These are phyloP conservation scores for Seiridium cupressi DNA, from an alignment of 2,329 filamentous ascomycete genomes.

Conservation along the genomic window DNA sequence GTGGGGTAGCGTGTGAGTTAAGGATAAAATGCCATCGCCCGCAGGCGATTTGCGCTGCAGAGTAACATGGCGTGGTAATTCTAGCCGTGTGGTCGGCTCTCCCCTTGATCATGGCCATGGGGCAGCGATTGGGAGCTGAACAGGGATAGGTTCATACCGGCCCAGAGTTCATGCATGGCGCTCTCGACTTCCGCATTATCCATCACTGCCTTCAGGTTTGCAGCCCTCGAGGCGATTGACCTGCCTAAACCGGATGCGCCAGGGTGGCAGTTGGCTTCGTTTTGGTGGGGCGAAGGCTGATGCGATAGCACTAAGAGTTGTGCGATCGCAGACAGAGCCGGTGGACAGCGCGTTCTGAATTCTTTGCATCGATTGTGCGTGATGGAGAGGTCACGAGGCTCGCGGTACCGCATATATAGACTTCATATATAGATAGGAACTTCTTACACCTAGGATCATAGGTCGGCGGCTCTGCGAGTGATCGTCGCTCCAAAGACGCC, in stretches of 20 bases:
- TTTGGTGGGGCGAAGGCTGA: conserved; percentile 2
- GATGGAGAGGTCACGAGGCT: too few relatives aligned
- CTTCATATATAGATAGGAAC: too few relatives aligned
- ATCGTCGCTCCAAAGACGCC: too few relatives aligned
- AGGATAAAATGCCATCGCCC: background rate
- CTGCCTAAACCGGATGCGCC: conserved; percentile 22
- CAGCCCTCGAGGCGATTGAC: conserved; percentile 15
- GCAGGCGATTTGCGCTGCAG: background rate
- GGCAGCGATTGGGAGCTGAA: too few relatives aligned
- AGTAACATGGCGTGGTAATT: background rate
- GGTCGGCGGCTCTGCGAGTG: too few relatives aligned
- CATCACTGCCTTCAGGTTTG: conserved; percentile 8
- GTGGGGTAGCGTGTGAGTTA: background rate
- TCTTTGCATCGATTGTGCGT: too few relatives aligned
- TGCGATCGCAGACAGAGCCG: too few relatives aligned
- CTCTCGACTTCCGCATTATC: conserved; percentile 2
- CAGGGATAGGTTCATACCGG: background rate
- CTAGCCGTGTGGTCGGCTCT: background rate
- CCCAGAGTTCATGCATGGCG: background rate
- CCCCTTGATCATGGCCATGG: background rate
- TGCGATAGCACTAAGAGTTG: background rate
- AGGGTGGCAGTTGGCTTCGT: conserved; percentile 5
- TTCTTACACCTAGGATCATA: too few relatives aligned
- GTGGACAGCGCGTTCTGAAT: too few relatives aligned
- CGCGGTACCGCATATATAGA: too few relatives aligned